phyloP scores from a whole-genome alignment of 495 filamentous ascomycete species.

The Aspergillus nanangensis region DNA sequence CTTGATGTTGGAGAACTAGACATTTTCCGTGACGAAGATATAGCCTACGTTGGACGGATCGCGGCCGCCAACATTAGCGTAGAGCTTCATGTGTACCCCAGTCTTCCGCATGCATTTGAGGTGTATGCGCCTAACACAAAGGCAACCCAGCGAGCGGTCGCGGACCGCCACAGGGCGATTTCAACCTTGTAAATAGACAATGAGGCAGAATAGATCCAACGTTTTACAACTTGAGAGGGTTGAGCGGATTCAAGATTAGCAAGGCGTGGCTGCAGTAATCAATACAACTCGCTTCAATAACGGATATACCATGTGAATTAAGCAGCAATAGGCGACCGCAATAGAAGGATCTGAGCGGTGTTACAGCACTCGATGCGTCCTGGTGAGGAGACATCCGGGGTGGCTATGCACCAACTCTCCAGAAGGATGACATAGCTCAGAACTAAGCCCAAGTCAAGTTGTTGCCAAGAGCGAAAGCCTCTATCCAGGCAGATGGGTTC shows the following conservation, averaged over 20 bases:
- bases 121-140: constrained; percentile 10
- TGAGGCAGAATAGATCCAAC: neutral
- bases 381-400: neutral
- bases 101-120: constrained; percentile 22
- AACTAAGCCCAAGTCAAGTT: neutral
- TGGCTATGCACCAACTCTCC: constrained; percentile 2
- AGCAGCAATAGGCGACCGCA: no score
- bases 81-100: constrained; percentile 22
- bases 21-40: constrained; percentile 17
- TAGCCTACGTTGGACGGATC: constrained; percentile 13
- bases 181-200: neutral
- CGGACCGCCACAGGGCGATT: constrained; percentile 5
- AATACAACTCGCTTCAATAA: no score
- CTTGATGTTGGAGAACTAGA: constrained; percentile 24
- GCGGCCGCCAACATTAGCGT: constrained; percentile 16
- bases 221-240: no score
- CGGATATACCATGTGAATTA: no score
- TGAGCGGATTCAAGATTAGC: no score
- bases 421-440: neutral
- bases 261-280: no score
- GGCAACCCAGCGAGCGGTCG: constrained; percentile 5
- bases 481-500: constrained; percentile 4
- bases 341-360: no score
- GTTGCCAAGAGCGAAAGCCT: neutral
- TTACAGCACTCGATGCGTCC: neutral